A percentile compares a stretch with the other conserved stretches of the same genome.
phyloP scores from a whole-genome alignment of 306 rosid species.

The Lupinus albus region DNA sequence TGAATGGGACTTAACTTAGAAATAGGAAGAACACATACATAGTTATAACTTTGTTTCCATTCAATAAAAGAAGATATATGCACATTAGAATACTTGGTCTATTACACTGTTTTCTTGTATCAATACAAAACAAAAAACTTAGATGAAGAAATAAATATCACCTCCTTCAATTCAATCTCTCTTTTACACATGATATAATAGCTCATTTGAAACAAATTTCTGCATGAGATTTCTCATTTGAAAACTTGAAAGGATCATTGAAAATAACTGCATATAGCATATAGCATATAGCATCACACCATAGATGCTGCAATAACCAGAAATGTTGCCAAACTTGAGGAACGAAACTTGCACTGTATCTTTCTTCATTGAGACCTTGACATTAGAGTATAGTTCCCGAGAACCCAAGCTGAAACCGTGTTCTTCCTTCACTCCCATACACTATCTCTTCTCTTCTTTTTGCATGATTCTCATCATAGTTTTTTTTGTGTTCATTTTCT shows the following conservation, averaged over 20 bases:
- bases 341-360: slow-evolving; percentile 38
- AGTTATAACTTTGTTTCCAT: slow-evolving; percentile 10
- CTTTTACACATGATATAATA: slow-evolving; percentile 24
- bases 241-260: slow-evolving; percentile 35
- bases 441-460: slow-evolving; percentile 5
- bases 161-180: slow-evolving; percentile 18
- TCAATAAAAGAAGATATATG: neutral
- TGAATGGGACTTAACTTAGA: slow-evolving; percentile 1
- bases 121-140: slow-evolving; percentile 33
- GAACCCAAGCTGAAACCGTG: slow-evolving; percentile 62
- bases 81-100: slow-evolving; percentile 36
- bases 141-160: slow-evolving; percentile 36
- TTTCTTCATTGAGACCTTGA: slow-evolving; percentile 39
- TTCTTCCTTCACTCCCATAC: slow-evolving; percentile 37
- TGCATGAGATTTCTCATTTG: slow-evolving; percentile 32
- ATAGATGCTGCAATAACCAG: slow-evolving; percentile 45
- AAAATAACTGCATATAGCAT: slow-evolving; percentile 39
- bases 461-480: neutral
- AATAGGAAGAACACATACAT: neutral
- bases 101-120: slow-evolving; percentile 35
- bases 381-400: slow-evolving; percentile 42
- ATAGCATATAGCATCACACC: slow-evolving; percentile 38
- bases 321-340: slow-evolving; percentile 41
- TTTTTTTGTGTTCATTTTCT: slow-evolving; percentile 21
- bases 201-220: slow-evolving; percentile 30